A percentile compares a stretch with the other conserved stretches of the same genome.
Conservation (phyloP, 441 rosid species). For the Biscutella auriculata region DNA sequence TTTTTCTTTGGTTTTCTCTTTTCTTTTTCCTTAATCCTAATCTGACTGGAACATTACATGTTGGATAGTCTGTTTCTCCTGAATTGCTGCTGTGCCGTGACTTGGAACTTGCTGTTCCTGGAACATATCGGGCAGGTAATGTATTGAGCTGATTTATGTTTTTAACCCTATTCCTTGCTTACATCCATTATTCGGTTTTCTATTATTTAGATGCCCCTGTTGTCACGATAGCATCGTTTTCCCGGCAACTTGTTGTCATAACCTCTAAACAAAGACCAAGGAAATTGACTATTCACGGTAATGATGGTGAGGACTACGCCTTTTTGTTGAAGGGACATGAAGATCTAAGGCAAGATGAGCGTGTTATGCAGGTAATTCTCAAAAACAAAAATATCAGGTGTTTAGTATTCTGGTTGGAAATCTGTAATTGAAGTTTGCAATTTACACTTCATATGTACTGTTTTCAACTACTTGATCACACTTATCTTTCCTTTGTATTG, state of each 20-base stretch:
- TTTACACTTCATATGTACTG: not conserved
- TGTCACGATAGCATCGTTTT: slow-evolving; percentile 86
- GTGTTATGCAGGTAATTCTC: slow-evolving; percentile 91
- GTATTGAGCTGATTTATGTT: slow-evolving; percentile 12
- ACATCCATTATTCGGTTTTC: not conserved
- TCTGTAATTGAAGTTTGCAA: not conserved
- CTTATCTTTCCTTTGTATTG: slow-evolving; percentile 5
- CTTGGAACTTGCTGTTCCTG: slow-evolving; percentile 98
- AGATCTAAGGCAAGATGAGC: slow-evolving; percentile 98
- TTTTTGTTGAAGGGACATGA: slow-evolving; percentile 97
- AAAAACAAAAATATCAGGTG: not conserved
- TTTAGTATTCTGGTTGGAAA: slow-evolving; percentile 2
- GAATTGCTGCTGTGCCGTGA: slow-evolving; percentile 81
- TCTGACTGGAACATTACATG: slow-evolving; percentile 13
- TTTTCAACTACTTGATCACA: not conserved
- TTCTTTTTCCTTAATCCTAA: slow-evolving; percentile 16
- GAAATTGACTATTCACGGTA: slow-evolving; percentile 92
- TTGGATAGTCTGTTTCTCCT: slow-evolving; percentile 85
- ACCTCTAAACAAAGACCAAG: slow-evolving; percentile 95
- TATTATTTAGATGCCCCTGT: slow-evolving; percentile 58
- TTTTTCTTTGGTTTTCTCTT: slow-evolving; percentile 8
- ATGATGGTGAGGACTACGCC: slow-evolving; percentile 87
- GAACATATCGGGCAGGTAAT: slow-evolving; percentile 90
- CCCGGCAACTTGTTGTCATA: slow-evolving; percentile 84
- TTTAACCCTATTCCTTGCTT: slow-evolving; percentile 5